phyloP scores from a whole-genome alignment of 257 asterid genomes.

The Cordia subcordata region DNA sequence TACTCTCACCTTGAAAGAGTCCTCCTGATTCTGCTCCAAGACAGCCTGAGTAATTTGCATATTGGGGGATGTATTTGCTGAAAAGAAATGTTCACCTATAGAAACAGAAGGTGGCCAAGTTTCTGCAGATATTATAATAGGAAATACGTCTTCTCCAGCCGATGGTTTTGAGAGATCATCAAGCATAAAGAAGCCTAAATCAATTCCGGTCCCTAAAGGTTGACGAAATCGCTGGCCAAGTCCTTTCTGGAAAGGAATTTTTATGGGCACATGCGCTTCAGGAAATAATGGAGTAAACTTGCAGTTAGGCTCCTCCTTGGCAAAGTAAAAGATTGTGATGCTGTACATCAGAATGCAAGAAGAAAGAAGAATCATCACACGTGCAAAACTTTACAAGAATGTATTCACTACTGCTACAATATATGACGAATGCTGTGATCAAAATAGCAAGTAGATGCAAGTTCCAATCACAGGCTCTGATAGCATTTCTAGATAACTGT shows the following conservation, averaged over 20 bases:
- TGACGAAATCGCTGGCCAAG: slow-evolving; percentile 75
- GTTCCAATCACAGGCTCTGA: no score
- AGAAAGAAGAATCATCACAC: not conserved
- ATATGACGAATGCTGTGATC: no score
- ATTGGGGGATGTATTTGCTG: slow-evolving; percentile 32
- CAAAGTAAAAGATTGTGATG: slow-evolving; percentile 73
- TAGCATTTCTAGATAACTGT: no score
- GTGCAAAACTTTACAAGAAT: not conserved
- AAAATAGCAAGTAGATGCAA: no score
- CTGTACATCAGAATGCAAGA: slow-evolving; percentile 33
- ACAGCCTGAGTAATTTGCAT: slow-evolving; percentile 84
- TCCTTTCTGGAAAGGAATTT: slow-evolving; percentile 69
- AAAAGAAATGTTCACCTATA: slow-evolving; percentile 17
- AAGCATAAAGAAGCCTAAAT: slow-evolving; percentile 71
- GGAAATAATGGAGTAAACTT: slow-evolving; percentile 62
- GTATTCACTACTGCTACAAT: not conserved
- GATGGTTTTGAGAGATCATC: slow-evolving; percentile 76
- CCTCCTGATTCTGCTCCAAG: slow-evolving; percentile 45
- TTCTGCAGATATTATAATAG: slow-evolving; percentile 77
- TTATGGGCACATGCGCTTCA: slow-evolving; percentile 54
- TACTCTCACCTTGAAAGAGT: slow-evolving; percentile 55
- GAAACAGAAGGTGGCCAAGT: slow-evolving; percentile 21
- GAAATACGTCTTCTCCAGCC: slow-evolving; percentile 56
- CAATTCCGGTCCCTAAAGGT: slow-evolving; percentile 90
- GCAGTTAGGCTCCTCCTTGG: slow-evolving; percentile 68